Base-by-base conservation (phyloP, 495 filamentous ascomycete species). In the Achaetomiella virescens region DNA sequence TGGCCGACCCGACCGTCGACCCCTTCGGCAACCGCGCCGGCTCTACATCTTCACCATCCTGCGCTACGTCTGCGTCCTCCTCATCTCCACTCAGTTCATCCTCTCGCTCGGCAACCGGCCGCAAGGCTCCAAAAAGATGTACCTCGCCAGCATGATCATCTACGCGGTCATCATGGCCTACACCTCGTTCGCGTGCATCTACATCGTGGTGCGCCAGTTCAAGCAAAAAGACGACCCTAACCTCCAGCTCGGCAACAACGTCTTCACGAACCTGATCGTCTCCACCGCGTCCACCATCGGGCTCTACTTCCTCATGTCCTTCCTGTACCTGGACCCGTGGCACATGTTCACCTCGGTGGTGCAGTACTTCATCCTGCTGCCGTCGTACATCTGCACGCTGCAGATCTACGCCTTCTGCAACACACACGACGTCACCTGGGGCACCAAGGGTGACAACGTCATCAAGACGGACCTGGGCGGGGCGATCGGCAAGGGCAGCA, bases 391-490 rank as follows among this genome's bases (percentile, higher is more conserved):
- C 72, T 97, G 93, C 78, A 97, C 89, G 0, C 75, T 99, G 25
- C 95, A 97, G 70, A 90, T 97, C 37, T 99, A 99, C 76, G 93
- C 93, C 35, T 97, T 99, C 71, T 99, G 93, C 79, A 99, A 99
- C 78, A 95, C 93, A 37, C 93, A 98, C 79, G 93, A 98, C 73
- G 90, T 98, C 12, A 95, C 91, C 5, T 98, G 93, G 93, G 93
- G 93, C 43, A 99, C 95, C 22, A 99, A 99, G 70, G 95, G 95
- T 53, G 95, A 99, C 75, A 99, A 99, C 71, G 83, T 91, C 18
- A 84, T 92, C 62, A 84, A 87, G 66, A 95, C 85, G 40, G 95
- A 99, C 68, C 83, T 99, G 2, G 95, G 95, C 52, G 81, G 87
- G 15, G 93, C 93, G 8, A 77, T 84, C 9, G 81, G 81, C 27